Percentiles rank a stretch among this genome's conserved stretches.
phyloP scores from a whole-genome alignment of 305 asterid species.

The Fraxinus floribunda region DNA sequence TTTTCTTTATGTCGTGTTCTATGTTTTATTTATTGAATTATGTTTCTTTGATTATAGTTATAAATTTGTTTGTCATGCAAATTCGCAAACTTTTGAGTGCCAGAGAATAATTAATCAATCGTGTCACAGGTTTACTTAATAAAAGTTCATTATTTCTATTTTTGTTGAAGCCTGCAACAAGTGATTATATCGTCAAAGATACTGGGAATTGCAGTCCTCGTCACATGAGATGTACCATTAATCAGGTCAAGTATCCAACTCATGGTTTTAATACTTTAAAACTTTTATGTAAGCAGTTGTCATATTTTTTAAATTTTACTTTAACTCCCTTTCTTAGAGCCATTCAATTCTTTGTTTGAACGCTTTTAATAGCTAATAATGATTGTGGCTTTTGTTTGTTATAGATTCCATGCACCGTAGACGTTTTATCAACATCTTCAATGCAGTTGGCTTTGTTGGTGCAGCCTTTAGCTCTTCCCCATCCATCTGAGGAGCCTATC shows the following conservation, averaged over 20 bases:
- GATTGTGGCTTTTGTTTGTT: conserved; percentile 20
- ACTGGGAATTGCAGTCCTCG: conserved; percentile 99
- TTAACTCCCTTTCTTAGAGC: background rate
- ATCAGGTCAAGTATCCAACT: conserved; percentile 58
- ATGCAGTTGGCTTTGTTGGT: conserved; percentile 94
- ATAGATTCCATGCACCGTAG: conserved; percentile 93
- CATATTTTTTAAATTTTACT: background rate
- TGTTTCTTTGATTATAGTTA: conserved; percentile 15
- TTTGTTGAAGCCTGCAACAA: conserved; percentile 85
- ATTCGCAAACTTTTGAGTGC: conserved; percentile 22
- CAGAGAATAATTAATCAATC: background rate
- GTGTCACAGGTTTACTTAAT: background rate
- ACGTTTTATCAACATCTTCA: conserved; percentile 91
- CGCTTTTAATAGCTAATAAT: background rate
- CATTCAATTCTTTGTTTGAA: background rate
- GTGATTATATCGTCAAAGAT: conserved; percentile 87
- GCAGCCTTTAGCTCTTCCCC: conserved; percentile 97
- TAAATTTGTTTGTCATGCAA: conserved; percentile 13
- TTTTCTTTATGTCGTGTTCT: background rate
- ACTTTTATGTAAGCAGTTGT: background rate
- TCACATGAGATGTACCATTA: conserved; percentile 90
- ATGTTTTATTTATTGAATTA: background rate
- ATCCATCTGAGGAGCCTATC: conserved; percentile 96
- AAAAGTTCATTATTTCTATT: conserved; percentile 18
- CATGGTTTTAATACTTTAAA: conserved; percentile 10